A percentile compares a stretch with the other conserved stretches of the same genome.
Conservation (phyloP, 768 basidiomycete genomes). For the Mycena venus region DNA sequence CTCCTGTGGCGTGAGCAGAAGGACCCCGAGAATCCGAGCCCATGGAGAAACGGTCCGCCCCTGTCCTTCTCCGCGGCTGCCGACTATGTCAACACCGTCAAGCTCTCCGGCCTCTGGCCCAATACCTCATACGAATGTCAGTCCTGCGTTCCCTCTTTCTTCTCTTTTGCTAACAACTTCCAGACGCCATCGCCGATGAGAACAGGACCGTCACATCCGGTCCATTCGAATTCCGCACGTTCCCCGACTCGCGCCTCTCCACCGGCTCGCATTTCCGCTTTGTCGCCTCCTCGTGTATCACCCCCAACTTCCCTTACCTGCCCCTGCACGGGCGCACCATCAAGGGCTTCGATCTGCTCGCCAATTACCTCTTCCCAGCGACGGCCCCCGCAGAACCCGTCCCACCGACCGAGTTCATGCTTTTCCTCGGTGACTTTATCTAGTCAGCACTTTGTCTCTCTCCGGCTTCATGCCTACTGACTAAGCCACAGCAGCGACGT, state of each 20-base stretch:
- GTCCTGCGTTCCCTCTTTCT: constrained; percentile 36
- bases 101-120: constrained; percentile 74
- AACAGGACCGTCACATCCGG: constrained; percentile 60
- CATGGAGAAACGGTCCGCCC: constrained; percentile 70
- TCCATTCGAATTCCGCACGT: constrained; percentile 77
- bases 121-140: constrained; percentile 78
- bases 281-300: constrained; percentile 74
- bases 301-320: constrained; percentile 81
- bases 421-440: constrained; percentile 83
- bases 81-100: constrained; percentile 73
- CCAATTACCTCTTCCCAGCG: constrained; percentile 62
- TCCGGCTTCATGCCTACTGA: background rate
- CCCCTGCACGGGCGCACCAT: constrained; percentile 67
- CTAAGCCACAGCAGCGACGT: constrained; percentile 62
- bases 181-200: constrained; percentile 56
- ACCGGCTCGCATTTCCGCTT: constrained; percentile 75
- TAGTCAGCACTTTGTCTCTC: constrained; percentile 52
- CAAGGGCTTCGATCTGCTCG: constrained; percentile 75
- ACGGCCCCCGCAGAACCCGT: background rate
- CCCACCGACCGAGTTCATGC: constrained; percentile 67
- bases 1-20: constrained; percentile 62
- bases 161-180: constrained; percentile 37
- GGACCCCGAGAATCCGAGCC: constrained; percentile 36
- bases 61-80: constrained; percentile 56
- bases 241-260: constrained; percentile 75